phyloP scores from a whole-genome alignment of 805 yeast genomes.

The Candida ulmi region DNA sequence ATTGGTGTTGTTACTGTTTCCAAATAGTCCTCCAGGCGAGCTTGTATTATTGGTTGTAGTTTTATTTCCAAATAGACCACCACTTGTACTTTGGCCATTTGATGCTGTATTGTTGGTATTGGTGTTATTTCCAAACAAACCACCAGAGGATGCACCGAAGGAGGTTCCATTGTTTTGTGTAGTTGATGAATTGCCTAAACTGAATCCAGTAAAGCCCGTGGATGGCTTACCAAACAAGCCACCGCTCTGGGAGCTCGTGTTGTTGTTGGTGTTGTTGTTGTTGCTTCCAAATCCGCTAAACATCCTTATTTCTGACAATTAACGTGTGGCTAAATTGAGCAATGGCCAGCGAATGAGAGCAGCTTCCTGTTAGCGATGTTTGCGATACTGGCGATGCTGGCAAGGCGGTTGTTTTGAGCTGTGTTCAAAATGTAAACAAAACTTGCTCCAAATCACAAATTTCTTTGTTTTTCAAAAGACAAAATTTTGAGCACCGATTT shows the following conservation, averaged over 20 bases:
- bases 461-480: background rate
- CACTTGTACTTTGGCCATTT: no score
- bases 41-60: background rate
- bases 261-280: conserved; percentile 1
- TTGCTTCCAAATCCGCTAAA: background rate
- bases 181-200: background rate
- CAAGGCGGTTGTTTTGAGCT: no score
- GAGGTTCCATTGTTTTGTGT: background rate
- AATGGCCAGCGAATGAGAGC: no score
- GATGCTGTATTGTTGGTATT: conserved; percentile 1
- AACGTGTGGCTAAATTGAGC: no score
- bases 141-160: background rate
- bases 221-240: background rate
- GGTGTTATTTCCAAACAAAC: background rate
- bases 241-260: background rate
- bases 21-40: conserved; percentile 15
- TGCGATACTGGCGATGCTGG: no score
- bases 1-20: conserved; percentile 6
- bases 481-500: no score
- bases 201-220: background rate
- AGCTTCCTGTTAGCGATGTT: no score
- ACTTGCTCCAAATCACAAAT: no score
- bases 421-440: background rate
- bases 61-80: conserved; percentile 13
- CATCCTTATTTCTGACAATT: background rate